These are phyloP conservation scores for Fusarium buharicum DNA, from an alignment of 2,329 filamentous ascomycete genomes.

Conservation along the genomic window DNA sequence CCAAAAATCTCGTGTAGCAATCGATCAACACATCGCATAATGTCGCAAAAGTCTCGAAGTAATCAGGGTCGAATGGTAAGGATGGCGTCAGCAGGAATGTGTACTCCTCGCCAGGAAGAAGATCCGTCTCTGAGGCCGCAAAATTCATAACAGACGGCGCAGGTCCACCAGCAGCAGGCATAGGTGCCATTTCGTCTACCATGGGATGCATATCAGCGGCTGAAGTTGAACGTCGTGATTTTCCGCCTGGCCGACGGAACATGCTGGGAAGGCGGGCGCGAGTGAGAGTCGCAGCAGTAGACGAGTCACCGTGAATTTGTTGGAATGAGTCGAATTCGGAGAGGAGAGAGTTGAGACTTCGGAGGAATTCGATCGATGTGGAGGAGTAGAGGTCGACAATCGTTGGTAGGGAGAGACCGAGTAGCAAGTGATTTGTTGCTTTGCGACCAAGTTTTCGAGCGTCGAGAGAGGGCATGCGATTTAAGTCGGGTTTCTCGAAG, in stretches of 20 bases:
- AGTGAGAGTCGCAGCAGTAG: slow-evolving; percentile 74
- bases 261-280: slow-evolving; percentile 84
- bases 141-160: slow-evolving; percentile 65
- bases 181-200: slow-evolving; percentile 47
- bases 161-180: slow-evolving; percentile 41
- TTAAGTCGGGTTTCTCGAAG: slow-evolving; percentile 84
- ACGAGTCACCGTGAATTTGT: slow-evolving; percentile 82
- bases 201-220: slow-evolving; percentile 55
- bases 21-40: slow-evolving; percentile 96
- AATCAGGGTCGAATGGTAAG: slow-evolving; percentile 95
- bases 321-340: slow-evolving; percentile 95
- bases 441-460: slow-evolving; percentile 84
- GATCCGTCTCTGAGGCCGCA: slow-evolving; percentile 69
- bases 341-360: slow-evolving; percentile 84
- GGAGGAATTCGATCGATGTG: slow-evolving; percentile 85
- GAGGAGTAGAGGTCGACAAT: slow-evolving; percentile 88
- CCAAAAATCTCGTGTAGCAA: slow-evolving; percentile 82
- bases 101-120: slow-evolving; percentile 87
- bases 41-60: slow-evolving; percentile 95
- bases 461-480: slow-evolving; percentile 86
- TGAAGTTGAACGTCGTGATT: slow-evolving; percentile 66
- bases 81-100: slow-evolving; percentile 88
- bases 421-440: slow-evolving; percentile 91
- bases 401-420: slow-evolving; percentile 89
- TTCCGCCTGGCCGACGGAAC: slow-evolving; percentile 74